Evolutionary conservation across 2,329 filamentous ascomycete genomes (phyloP), one percentile per base, ranked within the genome.

Genomic region (Hypoxylon sp.): DNA sequence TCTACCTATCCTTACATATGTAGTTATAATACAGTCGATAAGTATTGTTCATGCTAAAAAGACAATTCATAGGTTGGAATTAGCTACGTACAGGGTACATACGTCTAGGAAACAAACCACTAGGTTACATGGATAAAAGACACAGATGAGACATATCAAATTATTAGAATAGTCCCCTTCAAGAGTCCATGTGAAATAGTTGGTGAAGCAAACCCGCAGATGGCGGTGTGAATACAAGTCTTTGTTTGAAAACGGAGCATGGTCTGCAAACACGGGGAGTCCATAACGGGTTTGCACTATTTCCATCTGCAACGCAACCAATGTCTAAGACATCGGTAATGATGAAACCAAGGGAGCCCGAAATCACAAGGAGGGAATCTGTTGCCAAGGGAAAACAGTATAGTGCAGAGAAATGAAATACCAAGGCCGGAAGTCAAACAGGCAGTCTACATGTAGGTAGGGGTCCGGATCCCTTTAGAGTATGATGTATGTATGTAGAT

Each of bases 281-380:
- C 36, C 28, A 30, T 25, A 28, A 56, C 28, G 38, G n/a, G 53
- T 46, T 56, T 56, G 38, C 11, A 46, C 38, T 43, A n/a, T 55
- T 17, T 55, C 30, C 43, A 13, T 38, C 19, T 34, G 17, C 5
- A 14, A 34, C 17, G 17, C 38, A 36, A n/a, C 25, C 38, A 36
- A n/a, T 34, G 17, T 46, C 53, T 46, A 23, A 46, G 41, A 56
- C 53, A 56, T 28, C 34, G 21, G 13, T 21, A 5, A 32, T 32
- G 28, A 11, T 34, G 28, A 34, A 19, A 34, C 19, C 30, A 46
- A 41, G 23, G 25, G 6, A 25, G 7, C 17, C 7, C 2, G 38
- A 21, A 21, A 21, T 17, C 17, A 19, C 9, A 2, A 21, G 17
- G 17, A 43, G 38, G 38, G n/a, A 19, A 43, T 21, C 17, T 4